These are phyloP conservation scores for Fusarium redolens DNA, from an alignment of 2,329 filamentous ascomycete species.

Conservation along the genomic window DNA sequence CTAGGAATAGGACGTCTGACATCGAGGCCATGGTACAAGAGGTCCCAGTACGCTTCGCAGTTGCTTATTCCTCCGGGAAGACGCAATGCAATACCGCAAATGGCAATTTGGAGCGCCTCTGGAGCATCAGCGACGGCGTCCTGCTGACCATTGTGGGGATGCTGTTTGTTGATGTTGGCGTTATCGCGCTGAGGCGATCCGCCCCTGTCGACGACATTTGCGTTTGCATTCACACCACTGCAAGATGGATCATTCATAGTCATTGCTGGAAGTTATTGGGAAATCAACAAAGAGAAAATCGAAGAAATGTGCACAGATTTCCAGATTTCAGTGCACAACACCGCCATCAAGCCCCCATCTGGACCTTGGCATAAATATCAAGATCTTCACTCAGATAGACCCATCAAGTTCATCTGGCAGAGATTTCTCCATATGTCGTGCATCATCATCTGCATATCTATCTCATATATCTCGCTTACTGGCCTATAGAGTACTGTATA, in stretches of 20 bases:
- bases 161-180: background rate
- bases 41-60: slow-evolving; percentile 2
- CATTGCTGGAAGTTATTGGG: background rate
- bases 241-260: background rate
- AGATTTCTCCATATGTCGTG: background rate
- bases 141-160: background rate
- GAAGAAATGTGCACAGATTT: background rate
- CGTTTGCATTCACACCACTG: background rate
- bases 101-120: background rate
- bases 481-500: background rate
- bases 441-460: background rate
- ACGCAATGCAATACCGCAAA: slow-evolving; percentile 8
- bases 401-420: background rate
- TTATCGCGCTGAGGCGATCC: background rate
- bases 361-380: background rate
- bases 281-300: background rate
- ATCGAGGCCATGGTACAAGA: background rate
- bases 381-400: background rate
- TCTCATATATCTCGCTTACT: background rate
- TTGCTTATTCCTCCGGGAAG: slow-evolving; percentile 5
- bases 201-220: background rate
- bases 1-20: background rate
- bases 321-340: background rate
- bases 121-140: background rate
- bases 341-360: background rate